These are phyloP conservation scores for Fraxinus dipetala DNA, from an alignment of 305 asterid genomes.

Conservation along the genomic window DNA sequence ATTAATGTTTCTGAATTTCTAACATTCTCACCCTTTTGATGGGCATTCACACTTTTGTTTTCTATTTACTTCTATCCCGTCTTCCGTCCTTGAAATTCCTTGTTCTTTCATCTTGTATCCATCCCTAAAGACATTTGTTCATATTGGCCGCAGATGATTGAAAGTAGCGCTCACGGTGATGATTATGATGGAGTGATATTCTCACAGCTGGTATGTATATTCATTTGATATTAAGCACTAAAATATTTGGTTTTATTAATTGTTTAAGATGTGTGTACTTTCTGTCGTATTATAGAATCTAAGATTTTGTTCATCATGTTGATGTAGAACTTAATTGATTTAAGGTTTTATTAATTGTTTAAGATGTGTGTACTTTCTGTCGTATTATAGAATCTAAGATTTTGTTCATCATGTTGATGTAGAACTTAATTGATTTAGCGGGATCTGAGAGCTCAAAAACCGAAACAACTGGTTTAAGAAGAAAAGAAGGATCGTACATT, in stretches of 20 bases:
- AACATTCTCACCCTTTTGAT: background rate
- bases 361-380: constrained; percentile 7
- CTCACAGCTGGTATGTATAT: constrained; percentile 80
- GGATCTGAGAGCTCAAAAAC: constrained; percentile 99
- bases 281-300: constrained; percentile 1
- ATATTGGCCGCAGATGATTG: constrained; percentile 70
- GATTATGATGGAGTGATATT: constrained; percentile 95
- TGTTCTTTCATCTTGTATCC: constrained; percentile 1
- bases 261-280: background rate
- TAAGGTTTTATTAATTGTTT: no score
- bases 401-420: constrained; percentile 26
- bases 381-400: constrained; percentile 18
- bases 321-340: constrained; percentile 81
- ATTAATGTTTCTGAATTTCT: background rate
- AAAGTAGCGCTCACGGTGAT: constrained; percentile 94
- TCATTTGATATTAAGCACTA: constrained; percentile 17
- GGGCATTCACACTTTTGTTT: background rate
- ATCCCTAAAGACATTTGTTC: constrained; percentile 18
- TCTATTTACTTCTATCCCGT: constrained; percentile 1
- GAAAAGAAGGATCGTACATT: constrained; percentile 98
- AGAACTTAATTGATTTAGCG: constrained; percentile 96
- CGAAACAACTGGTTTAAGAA: constrained; percentile 91
- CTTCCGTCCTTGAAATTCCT: constrained; percentile 9
- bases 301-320: constrained; percentile 21
- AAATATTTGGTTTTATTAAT: background rate